A percentile compares a stretch with the other conserved stretches of the same genome.
phyloP scores from a whole-genome alignment of 2,329 filamentous ascomycete genomes.

The Onygenales sp. region DNA sequence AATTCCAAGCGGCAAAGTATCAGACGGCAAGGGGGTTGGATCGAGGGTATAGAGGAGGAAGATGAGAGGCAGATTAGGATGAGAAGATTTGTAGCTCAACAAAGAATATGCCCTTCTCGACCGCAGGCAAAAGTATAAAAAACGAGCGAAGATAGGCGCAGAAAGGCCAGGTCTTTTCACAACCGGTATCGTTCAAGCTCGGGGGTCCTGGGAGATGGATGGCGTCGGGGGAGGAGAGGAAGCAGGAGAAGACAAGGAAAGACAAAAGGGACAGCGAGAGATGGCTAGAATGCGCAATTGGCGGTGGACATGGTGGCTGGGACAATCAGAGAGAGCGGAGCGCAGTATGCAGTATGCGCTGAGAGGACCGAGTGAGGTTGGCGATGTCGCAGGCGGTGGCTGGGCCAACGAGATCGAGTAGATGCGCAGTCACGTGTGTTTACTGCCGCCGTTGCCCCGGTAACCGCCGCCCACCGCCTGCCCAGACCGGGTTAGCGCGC shows the following conservation, averaged over 20 bases:
- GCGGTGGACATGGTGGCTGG: constrained; percentile 26
- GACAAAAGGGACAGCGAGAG: not conserved
- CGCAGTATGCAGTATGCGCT: not conserved
- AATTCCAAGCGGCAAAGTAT: no score
- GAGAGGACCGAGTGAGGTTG: not conserved
- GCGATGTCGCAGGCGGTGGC: constrained; percentile 20
- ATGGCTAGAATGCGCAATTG: not conserved
- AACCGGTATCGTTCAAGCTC: no score
- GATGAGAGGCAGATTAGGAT: constrained; percentile 19
- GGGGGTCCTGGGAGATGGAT: no score
- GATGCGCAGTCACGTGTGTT: constrained; percentile 23
- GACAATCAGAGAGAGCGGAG: constrained; percentile 2
- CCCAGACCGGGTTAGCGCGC: constrained; percentile 10
- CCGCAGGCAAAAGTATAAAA: not conserved
- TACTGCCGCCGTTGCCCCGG: constrained; percentile 26
- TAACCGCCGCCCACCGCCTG: constrained; percentile 26
- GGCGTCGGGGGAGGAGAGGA: not conserved
- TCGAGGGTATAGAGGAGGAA: constrained; percentile 10
- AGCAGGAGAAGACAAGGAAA: not conserved
- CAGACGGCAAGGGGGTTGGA: no score
- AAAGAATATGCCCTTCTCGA: not conserved
- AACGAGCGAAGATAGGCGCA: not conserved
- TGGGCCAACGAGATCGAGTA: constrained; percentile 25
- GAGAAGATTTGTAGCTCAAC: constrained; percentile 28
- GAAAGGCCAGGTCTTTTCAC: no score